Base-by-base conservation (phyloP, 495 filamentous ascomycete genomes). In the Neurospora hispaniola region DNA sequence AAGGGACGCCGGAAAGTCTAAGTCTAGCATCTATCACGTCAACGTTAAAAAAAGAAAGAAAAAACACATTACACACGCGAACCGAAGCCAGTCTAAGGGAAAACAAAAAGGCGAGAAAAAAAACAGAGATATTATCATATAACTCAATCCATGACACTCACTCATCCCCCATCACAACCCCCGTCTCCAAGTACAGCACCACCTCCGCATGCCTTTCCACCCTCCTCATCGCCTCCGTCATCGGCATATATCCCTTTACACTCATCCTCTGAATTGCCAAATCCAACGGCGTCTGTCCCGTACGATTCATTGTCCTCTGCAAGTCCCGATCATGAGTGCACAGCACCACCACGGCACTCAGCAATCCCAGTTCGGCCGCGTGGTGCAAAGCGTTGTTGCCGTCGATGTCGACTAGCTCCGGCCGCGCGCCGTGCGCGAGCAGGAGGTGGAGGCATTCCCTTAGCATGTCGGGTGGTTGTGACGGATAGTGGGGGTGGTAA, bases 311-410 rank as follows among this genome's bases (percentile, higher is more conserved):
- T 18, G 11, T 16, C 5, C 68, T 27, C 3, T 20, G 18, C 70
- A 66, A 12, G 1, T 18, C 27, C 5, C 5, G 1, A 14, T 62
- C 2, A 4, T 35, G 54, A 1, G 16, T 14, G 54, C 54, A 62
- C 27, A 62, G 14, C 54, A 31, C 54, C 12, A 62, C 27, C 54
- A 62, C 54, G 6, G 54, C 31, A 40, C 23, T 35, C 18, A 42
- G 11, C 31, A 73, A 12, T 16, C 68, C 72, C 44, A 73, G 16
- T 40, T 40, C 31, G 16, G 69, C 72, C 1, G 72, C 72, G 42
- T 70, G 59, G n/a, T 73, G 72, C 38, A 70, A 23, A 7, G 72
- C 72, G 18, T 73, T 73, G 9, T 70, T 59, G 9, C 72, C 72
- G 16, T 59, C 72, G 3, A 46, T 70, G 14, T 73, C 69, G 7